These are phyloP conservation scores for Penicillium sclerotigenum DNA, from an alignment of 2,329 filamentous ascomycete species.

Conservation along the genomic window DNA sequence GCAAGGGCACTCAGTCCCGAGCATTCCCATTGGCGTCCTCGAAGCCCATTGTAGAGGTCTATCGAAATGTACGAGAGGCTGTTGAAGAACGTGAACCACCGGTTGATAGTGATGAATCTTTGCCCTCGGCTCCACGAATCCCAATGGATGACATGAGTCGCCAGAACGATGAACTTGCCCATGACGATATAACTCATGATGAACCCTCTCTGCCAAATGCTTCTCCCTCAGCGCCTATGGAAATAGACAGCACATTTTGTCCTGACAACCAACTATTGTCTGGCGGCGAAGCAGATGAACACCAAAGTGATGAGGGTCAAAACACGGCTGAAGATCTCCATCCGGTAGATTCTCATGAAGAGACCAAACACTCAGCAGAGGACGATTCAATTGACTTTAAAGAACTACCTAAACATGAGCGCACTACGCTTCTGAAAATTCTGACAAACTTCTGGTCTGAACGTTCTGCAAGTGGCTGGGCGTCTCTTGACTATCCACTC, in stretches of 20 bases:
- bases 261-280: slow-evolving; percentile 54
- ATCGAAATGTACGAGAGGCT: slow-evolving; percentile 88
- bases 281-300: slow-evolving; percentile 67
- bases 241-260: slow-evolving; percentile 43
- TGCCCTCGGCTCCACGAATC: slow-evolving; percentile 26
- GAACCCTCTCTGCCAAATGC: slow-evolving; percentile 32
- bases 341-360: slow-evolving; percentile 56
- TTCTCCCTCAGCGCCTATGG: slow-evolving; percentile 38
- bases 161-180: slow-evolving; percentile 27
- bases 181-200: slow-evolving; percentile 23
- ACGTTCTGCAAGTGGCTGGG: slow-evolving; percentile 91
- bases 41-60: slow-evolving; percentile 95
- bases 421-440: slow-evolving; percentile 90
- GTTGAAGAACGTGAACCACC: slow-evolving; percentile 73
- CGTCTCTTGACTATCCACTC: slow-evolving; percentile 86
- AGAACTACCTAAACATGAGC: slow-evolving; percentile 88
- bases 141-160: slow-evolving; percentile 34
- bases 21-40: slow-evolving; percentile 87
- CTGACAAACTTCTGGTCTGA: slow-evolving; percentile 98
- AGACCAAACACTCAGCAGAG: slow-evolving; percentile 50
- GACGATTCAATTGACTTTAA: slow-evolving; percentile 58
- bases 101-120: slow-evolving; percentile 56
- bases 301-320: slow-evolving; percentile 68
- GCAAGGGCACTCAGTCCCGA: slow-evolving; percentile 70
- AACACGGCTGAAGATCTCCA: slow-evolving; percentile 65